Conservation (phyloP, 768 basidiomycete species). For the Podaxis sp. region DNA sequence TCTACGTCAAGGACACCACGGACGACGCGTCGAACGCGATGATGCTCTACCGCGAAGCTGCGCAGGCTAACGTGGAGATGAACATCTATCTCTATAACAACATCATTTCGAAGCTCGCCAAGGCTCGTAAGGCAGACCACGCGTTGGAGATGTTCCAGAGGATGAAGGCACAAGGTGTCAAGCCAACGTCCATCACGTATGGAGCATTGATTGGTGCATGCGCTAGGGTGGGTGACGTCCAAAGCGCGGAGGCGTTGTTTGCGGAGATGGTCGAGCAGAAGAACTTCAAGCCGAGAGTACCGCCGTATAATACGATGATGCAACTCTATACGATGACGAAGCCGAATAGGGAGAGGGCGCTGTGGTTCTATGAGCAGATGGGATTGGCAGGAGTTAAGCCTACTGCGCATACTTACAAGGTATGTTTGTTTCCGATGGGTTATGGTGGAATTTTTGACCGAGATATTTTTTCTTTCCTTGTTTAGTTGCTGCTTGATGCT, state of each 20-base stretch:
- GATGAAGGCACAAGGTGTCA: constrained; percentile 68
- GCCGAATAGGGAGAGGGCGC: constrained; percentile 74
- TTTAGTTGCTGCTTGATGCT: constrained; percentile 81
- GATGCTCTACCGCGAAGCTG: constrained; percentile 78
- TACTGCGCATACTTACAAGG: constrained; percentile 94
- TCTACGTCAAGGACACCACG: constrained; percentile 88
- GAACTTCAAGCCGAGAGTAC: constrained; percentile 85
- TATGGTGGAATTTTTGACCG: constrained; percentile 2
- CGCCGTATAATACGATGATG: constrained; percentile 99
- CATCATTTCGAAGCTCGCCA: constrained; percentile 93
- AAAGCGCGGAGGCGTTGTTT: constrained; percentile 81
- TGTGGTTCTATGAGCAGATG: constrained; percentile 75
- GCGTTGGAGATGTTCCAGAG: constrained; percentile 85
- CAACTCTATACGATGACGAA: constrained; percentile 92
- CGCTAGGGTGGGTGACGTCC: constrained; percentile 86
- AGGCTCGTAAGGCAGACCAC: constrained; percentile 89
- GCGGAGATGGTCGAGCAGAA: constrained; percentile 72
- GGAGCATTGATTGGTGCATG: constrained; percentile 94
- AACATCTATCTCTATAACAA: constrained; percentile 95
- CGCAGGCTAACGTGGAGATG: constrained; percentile 63
- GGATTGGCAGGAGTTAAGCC: constrained; percentile 59
- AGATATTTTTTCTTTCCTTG: not conserved
- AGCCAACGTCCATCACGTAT: constrained; percentile 86
- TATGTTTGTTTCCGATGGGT: constrained; percentile 25
- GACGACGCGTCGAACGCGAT: constrained; percentile 91